Evolutionary conservation across 257 asterid species (phyloP).

Genomic region (Asclepias syriaca): DNA sequence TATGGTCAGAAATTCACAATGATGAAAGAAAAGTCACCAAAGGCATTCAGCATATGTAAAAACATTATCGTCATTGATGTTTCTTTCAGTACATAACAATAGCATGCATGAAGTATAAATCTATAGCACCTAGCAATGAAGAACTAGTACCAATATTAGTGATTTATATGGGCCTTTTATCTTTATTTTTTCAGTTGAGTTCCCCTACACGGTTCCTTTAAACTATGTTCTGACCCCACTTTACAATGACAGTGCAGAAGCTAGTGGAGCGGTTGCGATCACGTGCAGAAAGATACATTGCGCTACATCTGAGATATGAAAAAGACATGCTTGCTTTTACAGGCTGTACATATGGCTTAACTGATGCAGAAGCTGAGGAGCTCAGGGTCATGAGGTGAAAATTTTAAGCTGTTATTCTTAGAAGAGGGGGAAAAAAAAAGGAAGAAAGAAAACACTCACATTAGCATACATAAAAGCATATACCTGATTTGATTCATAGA

Average conservation of each 20-base stretch:
- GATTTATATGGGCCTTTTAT: neutral
- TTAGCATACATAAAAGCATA: neutral
- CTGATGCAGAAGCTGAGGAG: conserved; percentile 75
- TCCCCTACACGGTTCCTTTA: conserved; percentile 59
- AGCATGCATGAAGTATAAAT: neutral
- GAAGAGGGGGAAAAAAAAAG: neutral
- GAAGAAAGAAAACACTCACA: neutral
- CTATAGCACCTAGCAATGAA: neutral
- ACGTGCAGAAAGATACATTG: conserved; percentile 68
- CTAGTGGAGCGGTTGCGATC: conserved; percentile 82
- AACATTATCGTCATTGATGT: neutral
- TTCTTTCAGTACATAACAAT: neutral
- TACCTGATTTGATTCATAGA: neutral
- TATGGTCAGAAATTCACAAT: neutral
- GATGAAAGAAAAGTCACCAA: neutral
- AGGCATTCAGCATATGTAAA: neutral
- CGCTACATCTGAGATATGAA: conserved; percentile 93
- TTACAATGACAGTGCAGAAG: conserved; percentile 91
- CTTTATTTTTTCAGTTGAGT: conserved; percentile 44
- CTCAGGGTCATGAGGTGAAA: conserved; percentile 78
- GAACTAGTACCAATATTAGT: neutral
- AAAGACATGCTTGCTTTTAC: conserved; percentile 97
- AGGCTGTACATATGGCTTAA: conserved; percentile 89
- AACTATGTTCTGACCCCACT: conserved; percentile 72
- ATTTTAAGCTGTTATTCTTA: neutral